Percentiles rank a stretch among this genome's conserved stretches.
Conservation (phyloP, 306 rosid species). For the Sicyos baderoa region DNA sequence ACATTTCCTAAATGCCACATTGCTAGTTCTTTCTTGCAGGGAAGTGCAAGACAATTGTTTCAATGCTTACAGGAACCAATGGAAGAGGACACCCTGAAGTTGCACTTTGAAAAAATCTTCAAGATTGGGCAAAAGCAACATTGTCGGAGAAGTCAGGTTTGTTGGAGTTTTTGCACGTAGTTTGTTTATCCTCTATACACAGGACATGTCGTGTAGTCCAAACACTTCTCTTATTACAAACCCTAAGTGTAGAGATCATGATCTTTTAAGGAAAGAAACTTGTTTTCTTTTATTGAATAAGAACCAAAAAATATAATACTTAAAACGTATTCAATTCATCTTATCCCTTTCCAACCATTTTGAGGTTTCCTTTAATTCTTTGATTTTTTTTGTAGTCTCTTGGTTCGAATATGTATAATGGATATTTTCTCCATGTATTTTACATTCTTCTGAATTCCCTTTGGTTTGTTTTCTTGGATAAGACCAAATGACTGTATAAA, state of each 20-base stretch:
- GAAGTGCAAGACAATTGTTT: constrained; percentile 97
- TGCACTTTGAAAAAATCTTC: constrained; percentile 88
- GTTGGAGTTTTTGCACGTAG: constrained; percentile 19
- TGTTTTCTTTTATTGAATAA: too few relatives aligned
- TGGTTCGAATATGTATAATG: too few relatives aligned
- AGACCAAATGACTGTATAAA: too few relatives aligned
- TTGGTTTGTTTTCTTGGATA: too few relatives aligned
- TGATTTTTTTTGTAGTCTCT: too few relatives aligned
- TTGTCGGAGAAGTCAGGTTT: constrained; percentile 73
- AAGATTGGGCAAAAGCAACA: constrained; percentile 82
- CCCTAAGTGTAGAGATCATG: background rate
- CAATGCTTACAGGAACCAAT: constrained; percentile 89
- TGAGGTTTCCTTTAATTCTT: too few relatives aligned
- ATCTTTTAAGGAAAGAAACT: too few relatives aligned
- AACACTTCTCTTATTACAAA: background rate
- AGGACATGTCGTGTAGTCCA: background rate
- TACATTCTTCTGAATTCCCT: too few relatives aligned
- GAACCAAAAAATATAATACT: too few relatives aligned
- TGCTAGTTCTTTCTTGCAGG: constrained; percentile 45
- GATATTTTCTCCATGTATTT: too few relatives aligned
- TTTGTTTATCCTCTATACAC: background rate
- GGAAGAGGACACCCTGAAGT: constrained; percentile 91
- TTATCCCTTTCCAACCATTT: too few relatives aligned
- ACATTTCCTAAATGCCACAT: background rate
- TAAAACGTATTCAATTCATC: too few relatives aligned